Evolutionary conservation across 352 stramenopile genomes (phyloP), one percentile per base, ranked within the genome.

Genomic region (Phytopythium aichiense): DNA sequence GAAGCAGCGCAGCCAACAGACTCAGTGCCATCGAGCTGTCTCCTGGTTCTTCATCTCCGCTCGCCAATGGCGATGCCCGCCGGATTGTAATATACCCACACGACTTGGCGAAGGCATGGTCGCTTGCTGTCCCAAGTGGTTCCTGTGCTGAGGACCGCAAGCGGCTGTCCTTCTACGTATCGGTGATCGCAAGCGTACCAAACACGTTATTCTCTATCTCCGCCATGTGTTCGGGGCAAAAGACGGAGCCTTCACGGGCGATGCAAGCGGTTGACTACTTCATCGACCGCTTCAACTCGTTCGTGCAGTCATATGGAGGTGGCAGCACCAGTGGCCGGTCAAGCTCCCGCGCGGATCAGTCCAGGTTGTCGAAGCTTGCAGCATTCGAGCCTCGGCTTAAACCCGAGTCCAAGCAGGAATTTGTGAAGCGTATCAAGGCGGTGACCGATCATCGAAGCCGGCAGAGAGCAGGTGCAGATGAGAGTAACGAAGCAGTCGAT

Each of bases 171-270:
- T 91, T 91, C 58, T 91, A 83, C 64, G 46, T 92, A 16, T 72
- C 81, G 3, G 81, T 91, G 54, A 65, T 89, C 7, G 68, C 77
- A 0, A 46, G 79, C 11, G 70, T 75, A 23, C 65, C 72, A 1
- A 55, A 51, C 4, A 88, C 73, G n/a, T 42, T 12, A 4, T 89
- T 89, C 42, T 72, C 73, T 0, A 15, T 92, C 11, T 67, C 70
- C 1, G 60, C 87, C 4, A 91, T 92, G 79, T 68, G 76, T 0
- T 88, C 81, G 0, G 81, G 83, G 0, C 81, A 91, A 65, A 88
- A 84, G 37, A 72, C 73, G 38, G 72, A 81, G 43, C 65, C 76
- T 0, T 89, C 79, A 1, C 70, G 59, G 25, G 81, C 83, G 18
- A 85, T 92, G 22, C 65, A 77, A 31, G 83, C 79, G 18, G 81